A percentile compares a stretch with the other conserved stretches of the same genome.
Conservation (phyloP, 352 stramenopile genomes). For the Pythium oligandrum region DNA sequence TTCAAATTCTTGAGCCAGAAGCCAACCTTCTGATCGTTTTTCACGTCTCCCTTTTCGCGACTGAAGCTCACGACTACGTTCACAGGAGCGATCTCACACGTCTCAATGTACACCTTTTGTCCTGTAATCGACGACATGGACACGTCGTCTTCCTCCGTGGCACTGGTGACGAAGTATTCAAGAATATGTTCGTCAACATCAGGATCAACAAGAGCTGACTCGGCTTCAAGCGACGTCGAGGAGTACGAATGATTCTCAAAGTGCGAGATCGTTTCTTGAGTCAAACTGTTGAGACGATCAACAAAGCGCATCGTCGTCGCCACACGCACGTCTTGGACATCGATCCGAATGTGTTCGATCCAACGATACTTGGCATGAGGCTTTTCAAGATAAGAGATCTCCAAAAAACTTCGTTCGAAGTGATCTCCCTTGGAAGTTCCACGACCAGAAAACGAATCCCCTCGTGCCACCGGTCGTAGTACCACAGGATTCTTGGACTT, state of each 20-base stretch:
- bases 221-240: conserved; percentile 25
- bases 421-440: background rate
- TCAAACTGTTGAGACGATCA: conserved; percentile 52
- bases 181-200: conserved; percentile 47
- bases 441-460: conserved; percentile 9
- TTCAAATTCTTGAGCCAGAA: conserved; percentile 85
- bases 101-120: conserved; percentile 72
- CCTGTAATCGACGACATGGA: conserved; percentile 75
- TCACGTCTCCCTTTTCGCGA: conserved; percentile 56
- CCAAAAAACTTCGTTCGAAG: conserved; percentile 51
- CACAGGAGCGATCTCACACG: conserved; percentile 61
- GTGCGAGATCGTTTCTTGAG: conserved; percentile 60
- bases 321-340: conserved; percentile 66
- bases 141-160: conserved; percentile 28
- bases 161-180: conserved; percentile 57
- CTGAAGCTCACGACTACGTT: conserved; percentile 75
- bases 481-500: conserved; percentile 64
- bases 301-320: conserved; percentile 81
- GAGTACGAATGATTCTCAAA: conserved; percentile 62
- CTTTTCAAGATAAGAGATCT: conserved; percentile 64
- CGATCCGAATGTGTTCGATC: conserved; percentile 51
- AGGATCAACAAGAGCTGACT: conserved; percentile 16
- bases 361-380: conserved; percentile 66
- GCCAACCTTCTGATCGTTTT: conserved; percentile 24
- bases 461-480: conserved; percentile 36